Percentiles rank a stretch among this genome's conserved stretches.
These are phyloP conservation scores for Saccharomycopsis phalli DNA, from an alignment of 1,139 yeast genomes.

Conservation along the genomic window DNA sequence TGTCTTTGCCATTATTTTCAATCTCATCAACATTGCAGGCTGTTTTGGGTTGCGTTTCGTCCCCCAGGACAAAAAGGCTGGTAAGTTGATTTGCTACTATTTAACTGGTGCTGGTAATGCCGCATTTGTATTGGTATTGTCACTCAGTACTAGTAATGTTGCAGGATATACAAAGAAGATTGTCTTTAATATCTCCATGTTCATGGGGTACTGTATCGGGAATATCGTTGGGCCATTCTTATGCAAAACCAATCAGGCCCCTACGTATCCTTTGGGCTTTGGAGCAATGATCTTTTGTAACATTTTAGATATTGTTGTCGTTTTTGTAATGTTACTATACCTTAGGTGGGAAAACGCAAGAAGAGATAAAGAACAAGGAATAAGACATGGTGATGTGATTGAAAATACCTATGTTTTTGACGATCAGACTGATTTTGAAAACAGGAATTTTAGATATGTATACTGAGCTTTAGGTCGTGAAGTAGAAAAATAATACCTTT, in stretches of 20 bases:
- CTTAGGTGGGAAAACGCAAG: slow-evolving; percentile 33
- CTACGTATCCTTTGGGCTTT: slow-evolving; percentile 40
- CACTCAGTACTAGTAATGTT: slow-evolving; percentile 40
- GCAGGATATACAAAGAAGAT: slow-evolving; percentile 56
- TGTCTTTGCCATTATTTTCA: slow-evolving; percentile 27
- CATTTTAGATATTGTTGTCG: slow-evolving; percentile 30
- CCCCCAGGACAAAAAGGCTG: slow-evolving; percentile 29
- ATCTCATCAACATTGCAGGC: slow-evolving; percentile 23
- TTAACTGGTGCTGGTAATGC: slow-evolving; percentile 14
- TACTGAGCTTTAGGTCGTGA: too few species aligned
- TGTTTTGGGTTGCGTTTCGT: neutral
- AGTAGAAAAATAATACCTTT: too few species aligned
- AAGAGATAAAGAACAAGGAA: slow-evolving; percentile 31
- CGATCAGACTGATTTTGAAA: slow-evolving; percentile 60
- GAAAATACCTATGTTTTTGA: slow-evolving; percentile 29
- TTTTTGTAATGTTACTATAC: slow-evolving; percentile 30
- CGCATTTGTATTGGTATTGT: slow-evolving; percentile 22
- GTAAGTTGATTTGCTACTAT: slow-evolving; percentile 33
- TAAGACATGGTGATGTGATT: slow-evolving; percentile 26
- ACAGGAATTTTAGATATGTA: slow-evolving; percentile 51
- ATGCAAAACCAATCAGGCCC: slow-evolving; percentile 39
- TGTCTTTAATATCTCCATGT: slow-evolving; percentile 34
- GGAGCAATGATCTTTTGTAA: slow-evolving; percentile 38
- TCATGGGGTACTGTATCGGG: slow-evolving; percentile 51
- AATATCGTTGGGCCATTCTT: slow-evolving; percentile 52